phyloP scores from a whole-genome alignment of 2,329 filamentous ascomycete genomes.

The Myotisia sp. region DNA sequence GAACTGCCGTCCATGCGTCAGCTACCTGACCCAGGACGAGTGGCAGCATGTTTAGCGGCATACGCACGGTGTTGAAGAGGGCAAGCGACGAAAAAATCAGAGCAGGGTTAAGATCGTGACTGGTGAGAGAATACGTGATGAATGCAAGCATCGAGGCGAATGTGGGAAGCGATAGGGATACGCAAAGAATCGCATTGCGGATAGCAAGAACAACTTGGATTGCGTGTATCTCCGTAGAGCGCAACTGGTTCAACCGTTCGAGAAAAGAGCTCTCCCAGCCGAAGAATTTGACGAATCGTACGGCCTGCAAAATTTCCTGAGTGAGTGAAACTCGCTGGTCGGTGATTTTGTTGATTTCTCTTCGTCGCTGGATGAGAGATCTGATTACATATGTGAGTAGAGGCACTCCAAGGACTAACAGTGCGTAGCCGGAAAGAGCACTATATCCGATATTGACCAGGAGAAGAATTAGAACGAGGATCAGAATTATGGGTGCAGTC shows the following conservation, averaged over 20 bases:
- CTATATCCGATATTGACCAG: conserved; percentile 81
- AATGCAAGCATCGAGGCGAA: conserved; percentile 94
- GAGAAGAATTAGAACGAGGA: conserved; percentile 67
- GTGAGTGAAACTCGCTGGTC: conserved; percentile 84
- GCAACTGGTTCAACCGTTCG: conserved; percentile 57
- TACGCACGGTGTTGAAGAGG: conserved; percentile 77
- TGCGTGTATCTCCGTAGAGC: conserved; percentile 61
- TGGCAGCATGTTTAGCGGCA: conserved; percentile 80
- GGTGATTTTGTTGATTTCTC: conserved; percentile 79
- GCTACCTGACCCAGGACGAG: conserved; percentile 78
- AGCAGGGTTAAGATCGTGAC: conserved; percentile 57
- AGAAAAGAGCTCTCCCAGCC: conserved; percentile 88
- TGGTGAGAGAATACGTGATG: conserved; percentile 56
- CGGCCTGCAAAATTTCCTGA: conserved; percentile 80
- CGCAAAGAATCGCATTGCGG: conserved; percentile 69
- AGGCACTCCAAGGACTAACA: conserved; percentile 66
- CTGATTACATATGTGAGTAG: conserved; percentile 64
- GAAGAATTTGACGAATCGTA: conserved; percentile 92
- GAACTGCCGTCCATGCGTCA: conserved; percentile 73
- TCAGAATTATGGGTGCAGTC: conserved; percentile 65
- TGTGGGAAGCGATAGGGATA: conserved; percentile 71
- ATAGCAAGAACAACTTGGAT: conserved; percentile 74
- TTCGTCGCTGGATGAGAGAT: conserved; percentile 59
- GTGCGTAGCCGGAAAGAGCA: conserved; percentile 71
- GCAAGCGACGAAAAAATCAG: conserved; percentile 84